These are phyloP conservation scores for Nymphaea colorata DNA, from an alignment of 164 flowering plant species.

Conservation along the genomic window DNA sequence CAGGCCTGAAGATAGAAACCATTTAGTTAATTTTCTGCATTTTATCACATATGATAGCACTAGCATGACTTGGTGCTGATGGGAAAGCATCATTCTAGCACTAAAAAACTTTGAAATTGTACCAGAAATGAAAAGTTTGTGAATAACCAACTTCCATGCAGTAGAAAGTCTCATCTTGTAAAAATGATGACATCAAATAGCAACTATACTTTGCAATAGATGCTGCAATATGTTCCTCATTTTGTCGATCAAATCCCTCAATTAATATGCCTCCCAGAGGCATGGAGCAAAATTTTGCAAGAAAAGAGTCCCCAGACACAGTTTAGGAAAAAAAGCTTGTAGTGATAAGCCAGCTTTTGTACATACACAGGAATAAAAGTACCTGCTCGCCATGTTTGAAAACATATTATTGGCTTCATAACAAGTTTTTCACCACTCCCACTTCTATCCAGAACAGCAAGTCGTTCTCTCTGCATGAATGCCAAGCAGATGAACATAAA, in stretches of 20 bases:
- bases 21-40: background rate
- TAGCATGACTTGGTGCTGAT: slow-evolving; percentile 10
- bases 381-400: slow-evolving; percentile 95
- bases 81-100: background rate
- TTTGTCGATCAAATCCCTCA: background rate
- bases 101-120: background rate
- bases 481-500: background rate
- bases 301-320: background rate
- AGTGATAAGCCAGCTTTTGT: background rate
- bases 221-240: background rate
- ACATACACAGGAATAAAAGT: slow-evolving; percentile 8
- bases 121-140: background rate
- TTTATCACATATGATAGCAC: no score
- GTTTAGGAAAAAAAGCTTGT: background rate
- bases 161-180: background rate
- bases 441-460: slow-evolving; percentile 33
- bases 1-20: slow-evolving; percentile 34
- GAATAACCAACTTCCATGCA: background rate
- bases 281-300: background rate
- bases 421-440: slow-evolving; percentile 46
- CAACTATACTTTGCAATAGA: background rate
- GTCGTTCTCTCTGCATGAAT: slow-evolving; percentile 61
- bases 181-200: background rate
- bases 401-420: slow-evolving; percentile 68
- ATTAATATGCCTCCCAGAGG: no score